Conservation (phyloP, 2,329 filamentous ascomycete species). For the Pseudogymnoascus sp. region DNA sequence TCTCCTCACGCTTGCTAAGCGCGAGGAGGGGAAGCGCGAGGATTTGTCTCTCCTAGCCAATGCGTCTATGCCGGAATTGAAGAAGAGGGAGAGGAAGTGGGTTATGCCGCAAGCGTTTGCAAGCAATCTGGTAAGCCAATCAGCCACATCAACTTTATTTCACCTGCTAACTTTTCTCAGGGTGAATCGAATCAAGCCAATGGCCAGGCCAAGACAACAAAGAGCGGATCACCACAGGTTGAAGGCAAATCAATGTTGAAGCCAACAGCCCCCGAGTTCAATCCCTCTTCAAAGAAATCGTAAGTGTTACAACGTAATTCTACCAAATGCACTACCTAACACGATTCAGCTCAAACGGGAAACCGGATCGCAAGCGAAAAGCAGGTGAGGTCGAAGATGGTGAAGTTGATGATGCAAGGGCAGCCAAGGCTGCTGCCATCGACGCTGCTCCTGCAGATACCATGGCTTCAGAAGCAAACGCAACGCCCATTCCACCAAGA, state of each 20-base stretch:
- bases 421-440: conserved; percentile 17
- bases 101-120: conserved; percentile 67
- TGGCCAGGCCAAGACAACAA: conserved; percentile 11
- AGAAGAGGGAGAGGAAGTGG: conserved; percentile 59
- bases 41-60: conserved; percentile 67
- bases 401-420: conserved; percentile 57
- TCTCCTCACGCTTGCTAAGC: conserved; percentile 55
- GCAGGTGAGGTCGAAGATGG: conserved; percentile 57
- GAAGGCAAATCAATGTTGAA: conserved; percentile 39
- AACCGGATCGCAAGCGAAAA: conserved; percentile 21
- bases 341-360: neutral
- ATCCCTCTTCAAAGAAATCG: conserved; percentile 37
- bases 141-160: neutral
- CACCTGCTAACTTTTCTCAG: conserved; percentile 25
- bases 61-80: conserved; percentile 61
- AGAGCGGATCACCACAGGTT: neutral
- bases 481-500: neutral
- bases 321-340: neutral
- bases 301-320: conserved; percentile 16
- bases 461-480: conserved; percentile 12
- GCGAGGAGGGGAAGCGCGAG: conserved; percentile 57
- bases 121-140: conserved; percentile 47
- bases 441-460: neutral
- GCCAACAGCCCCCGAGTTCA: conserved; percentile 55
- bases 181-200: conserved; percentile 16